A percentile compares a stretch with the other conserved stretches of the same genome.
Evolutionary conservation across 306 rosid genomes (phyloP).

Genomic region (Vigna unguiculata): DNA sequence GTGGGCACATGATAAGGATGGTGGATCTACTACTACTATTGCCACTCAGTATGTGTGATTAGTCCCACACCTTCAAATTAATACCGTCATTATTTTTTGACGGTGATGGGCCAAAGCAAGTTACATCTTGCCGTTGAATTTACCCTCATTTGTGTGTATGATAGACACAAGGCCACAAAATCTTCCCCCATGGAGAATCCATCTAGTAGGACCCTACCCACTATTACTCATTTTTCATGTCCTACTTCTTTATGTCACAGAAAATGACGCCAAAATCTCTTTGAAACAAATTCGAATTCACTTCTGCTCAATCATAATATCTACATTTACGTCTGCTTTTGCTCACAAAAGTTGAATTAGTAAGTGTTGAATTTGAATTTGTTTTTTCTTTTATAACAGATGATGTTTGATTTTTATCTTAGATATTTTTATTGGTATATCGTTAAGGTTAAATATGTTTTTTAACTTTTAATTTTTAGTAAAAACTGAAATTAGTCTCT

Average conservation of each 20-base stretch:
- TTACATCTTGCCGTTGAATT: slow-evolving; percentile 19
- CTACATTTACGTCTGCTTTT: no score
- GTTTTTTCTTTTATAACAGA: no score
- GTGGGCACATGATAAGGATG: slow-evolving; percentile 40
- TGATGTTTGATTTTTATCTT: no score
- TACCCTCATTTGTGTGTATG: background rate
- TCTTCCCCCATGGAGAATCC: background rate
- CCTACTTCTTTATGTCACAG: background rate
- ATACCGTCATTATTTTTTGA: background rate
- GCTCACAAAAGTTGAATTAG: no score
- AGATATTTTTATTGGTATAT: no score
- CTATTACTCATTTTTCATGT: background rate
- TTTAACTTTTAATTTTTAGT: no score
- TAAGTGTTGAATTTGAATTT: no score
- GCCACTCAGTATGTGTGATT: background rate
- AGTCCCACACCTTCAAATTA: slow-evolving; percentile 34
- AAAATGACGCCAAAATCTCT: background rate
- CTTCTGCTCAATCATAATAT: background rate
- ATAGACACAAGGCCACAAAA: slow-evolving; percentile 6
- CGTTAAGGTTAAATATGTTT: no score
- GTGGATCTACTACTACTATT: slow-evolving; percentile 30
- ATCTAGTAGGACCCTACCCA: background rate
- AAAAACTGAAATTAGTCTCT: no score
- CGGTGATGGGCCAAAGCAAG: background rate
- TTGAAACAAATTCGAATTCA: background rate